Conservation (phyloP, 768 basidiomycete species). For the Omphalotus guepiniiformis region DNA sequence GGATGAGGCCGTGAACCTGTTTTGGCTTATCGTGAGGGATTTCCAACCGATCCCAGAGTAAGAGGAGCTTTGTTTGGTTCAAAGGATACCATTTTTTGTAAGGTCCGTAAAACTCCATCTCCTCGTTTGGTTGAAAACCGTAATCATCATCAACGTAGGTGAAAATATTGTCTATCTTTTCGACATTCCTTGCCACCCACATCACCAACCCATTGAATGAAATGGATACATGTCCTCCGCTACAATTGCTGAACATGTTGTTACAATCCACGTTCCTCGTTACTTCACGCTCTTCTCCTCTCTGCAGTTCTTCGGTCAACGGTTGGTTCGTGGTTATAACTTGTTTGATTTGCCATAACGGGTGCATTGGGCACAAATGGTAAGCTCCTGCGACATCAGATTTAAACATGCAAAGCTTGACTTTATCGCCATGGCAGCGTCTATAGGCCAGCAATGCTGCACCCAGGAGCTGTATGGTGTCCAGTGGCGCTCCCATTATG, state of each 20-base stretch:
- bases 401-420: conserved; percentile 24
- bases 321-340: conserved; percentile 22
- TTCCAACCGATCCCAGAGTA: conserved; percentile 25
- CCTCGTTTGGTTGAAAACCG: not conserved
- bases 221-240: conserved; percentile 21
- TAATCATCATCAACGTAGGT: not conserved
- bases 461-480: too few relatives aligned
- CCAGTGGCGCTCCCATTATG: too few relatives aligned
- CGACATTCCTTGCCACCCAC: not conserved
- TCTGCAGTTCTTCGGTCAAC: not conserved
- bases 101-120: not conserved
- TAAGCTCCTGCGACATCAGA: conserved; percentile 36
- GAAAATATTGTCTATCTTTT: not conserved
- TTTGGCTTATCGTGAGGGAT: conserved; percentile 25
- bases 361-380: conserved; percentile 30
- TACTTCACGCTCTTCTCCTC: not conserved
- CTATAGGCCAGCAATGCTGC: too few relatives aligned
- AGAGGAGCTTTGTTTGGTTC: conserved; percentile 21
- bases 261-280: conserved; percentile 18
- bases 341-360: conserved; percentile 39
- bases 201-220: conserved; percentile 26
- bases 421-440: too few relatives aligned
- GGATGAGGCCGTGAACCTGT: conserved; percentile 18
- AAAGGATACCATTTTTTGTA: conserved; percentile 9
- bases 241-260: conserved; percentile 21